Evolutionary conservation across 345 rosid species (phyloP).

Genomic region (Brassica cretica): DNA sequence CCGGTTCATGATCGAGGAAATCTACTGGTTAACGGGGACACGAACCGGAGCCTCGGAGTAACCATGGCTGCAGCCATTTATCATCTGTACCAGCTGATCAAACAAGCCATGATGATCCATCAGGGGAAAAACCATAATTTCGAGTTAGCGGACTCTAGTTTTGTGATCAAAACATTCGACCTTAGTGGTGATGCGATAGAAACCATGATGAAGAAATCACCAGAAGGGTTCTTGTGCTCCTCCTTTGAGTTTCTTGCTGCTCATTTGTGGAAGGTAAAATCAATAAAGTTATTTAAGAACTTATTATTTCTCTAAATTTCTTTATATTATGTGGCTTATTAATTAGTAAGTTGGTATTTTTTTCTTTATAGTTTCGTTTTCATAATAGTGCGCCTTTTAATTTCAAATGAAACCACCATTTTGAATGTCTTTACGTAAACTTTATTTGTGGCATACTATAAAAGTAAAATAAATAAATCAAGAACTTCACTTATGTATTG

Average conservation of each 20-base stretch:
- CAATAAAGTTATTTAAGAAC: background rate
- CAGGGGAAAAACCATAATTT: slow-evolving; percentile 15
- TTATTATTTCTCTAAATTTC: background rate
- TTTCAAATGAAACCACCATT: background rate
- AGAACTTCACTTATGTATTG: background rate
- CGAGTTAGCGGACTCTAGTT: slow-evolving; percentile 21
- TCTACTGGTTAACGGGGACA: slow-evolving; percentile 31
- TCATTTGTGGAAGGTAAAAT: slow-evolving; percentile 68
- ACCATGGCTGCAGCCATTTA: slow-evolving; percentile 59
- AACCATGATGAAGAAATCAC: slow-evolving; percentile 47
- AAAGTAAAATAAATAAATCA: background rate
- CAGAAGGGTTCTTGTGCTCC: slow-evolving; percentile 43
- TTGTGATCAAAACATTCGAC: slow-evolving; percentile 53
- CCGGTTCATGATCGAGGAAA: slow-evolving; percentile 61
- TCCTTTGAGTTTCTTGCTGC: slow-evolving; percentile 65
- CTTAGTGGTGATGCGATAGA: slow-evolving; percentile 48
- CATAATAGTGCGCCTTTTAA: background rate
- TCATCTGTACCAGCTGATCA: slow-evolving; percentile 64
- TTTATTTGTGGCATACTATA: background rate
- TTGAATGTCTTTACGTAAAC: background rate
- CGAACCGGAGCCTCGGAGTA: slow-evolving; percentile 1
- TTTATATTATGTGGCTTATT: background rate
- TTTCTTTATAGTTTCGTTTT: background rate
- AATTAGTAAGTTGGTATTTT: background rate
- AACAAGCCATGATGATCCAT: slow-evolving; percentile 39